Base-by-base conservation (phyloP, 345 rosid genomes). In the Pelargonium nanum region DNA sequence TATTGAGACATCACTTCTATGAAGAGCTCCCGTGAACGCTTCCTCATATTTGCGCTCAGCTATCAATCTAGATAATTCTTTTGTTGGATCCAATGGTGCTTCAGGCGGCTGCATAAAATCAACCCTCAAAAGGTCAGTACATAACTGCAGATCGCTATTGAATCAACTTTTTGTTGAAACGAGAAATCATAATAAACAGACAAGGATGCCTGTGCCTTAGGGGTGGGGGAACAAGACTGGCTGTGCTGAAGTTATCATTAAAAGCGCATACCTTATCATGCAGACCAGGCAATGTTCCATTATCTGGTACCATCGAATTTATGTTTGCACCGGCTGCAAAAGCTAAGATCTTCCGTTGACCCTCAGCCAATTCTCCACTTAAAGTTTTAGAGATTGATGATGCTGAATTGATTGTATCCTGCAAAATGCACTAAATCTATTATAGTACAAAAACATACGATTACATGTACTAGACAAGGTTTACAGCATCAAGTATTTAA, bases 371-470 rank as follows among this genome's bases (percentile, higher is more conserved):
- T 64, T 86, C 94, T 70, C 84, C 89, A 55, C 81, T 78, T 66
- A 82, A 68, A 57, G 81, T 75, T 68, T 72, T 81, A 56, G 89
- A 63, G 55, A 80, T 62, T 20, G 94, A 77, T 32, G 86, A 75
- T 66, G 81, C 85, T n/a, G 94, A 77, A 66, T 68, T 78, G 44
- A 86, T 70, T 56, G 82, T 77, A 53, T 86, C 90, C 94, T 86
- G 81, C 64, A 70, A 58, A 65, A 7, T 54, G 23, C 16, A 0
- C 16, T 9, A 15, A 40, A 40, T 40, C 9, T 40, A 40, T 40
- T 40, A 9, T 40, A 40, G 48, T 2, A 40, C 48, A 40, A 17
- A 10, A 7, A 40, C 48, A 40, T 40, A 40, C 48, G 15, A 9
- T 40, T 40, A 17, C 48, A 40, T 40, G 48, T n/a, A 40, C 48